phyloP scores from a whole-genome alignment of 2,329 filamentous ascomycete species.

The Colletotrichum sp. region DNA sequence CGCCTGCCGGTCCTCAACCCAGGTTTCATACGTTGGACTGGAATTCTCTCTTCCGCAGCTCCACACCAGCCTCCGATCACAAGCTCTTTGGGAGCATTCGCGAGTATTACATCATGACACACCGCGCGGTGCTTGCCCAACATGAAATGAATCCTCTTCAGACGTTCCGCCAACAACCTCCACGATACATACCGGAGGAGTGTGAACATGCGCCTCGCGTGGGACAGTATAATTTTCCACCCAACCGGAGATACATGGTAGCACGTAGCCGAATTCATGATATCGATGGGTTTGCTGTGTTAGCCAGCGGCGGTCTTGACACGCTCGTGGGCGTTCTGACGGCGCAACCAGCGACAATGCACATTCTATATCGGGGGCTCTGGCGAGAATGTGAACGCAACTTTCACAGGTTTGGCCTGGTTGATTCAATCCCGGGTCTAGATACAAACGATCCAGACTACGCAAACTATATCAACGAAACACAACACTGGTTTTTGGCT shows the following conservation, averaged over 20 bases:
- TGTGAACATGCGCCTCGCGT: not conserved
- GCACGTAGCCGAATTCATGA: not conserved
- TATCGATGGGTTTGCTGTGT: not conserved
- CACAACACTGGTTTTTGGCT: not conserved
- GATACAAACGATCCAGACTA: too few relatives aligned
- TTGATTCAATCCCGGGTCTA: too few relatives aligned
- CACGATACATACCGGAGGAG: not conserved
- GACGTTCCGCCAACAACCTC: not conserved
- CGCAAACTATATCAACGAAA: too few relatives aligned
- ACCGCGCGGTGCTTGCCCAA: not conserved
- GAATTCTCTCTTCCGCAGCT: not conserved
- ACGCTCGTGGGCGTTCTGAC: not conserved
- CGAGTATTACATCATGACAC: not conserved
- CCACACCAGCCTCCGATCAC: not conserved
- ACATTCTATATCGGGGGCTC: fast-evolving
- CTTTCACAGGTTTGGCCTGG: fast-evolving
- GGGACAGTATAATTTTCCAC: not conserved
- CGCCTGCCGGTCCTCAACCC: not conserved
- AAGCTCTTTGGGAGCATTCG: not conserved
- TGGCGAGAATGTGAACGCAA: not conserved
- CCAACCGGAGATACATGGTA: not conserved
- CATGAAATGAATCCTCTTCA: not conserved
- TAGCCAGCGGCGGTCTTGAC: not conserved
- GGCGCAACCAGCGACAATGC: not conserved
- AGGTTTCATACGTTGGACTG: not conserved